Conservation (phyloP, 2,329 filamentous ascomycete genomes). For the Rugonectria rugulosa region DNA sequence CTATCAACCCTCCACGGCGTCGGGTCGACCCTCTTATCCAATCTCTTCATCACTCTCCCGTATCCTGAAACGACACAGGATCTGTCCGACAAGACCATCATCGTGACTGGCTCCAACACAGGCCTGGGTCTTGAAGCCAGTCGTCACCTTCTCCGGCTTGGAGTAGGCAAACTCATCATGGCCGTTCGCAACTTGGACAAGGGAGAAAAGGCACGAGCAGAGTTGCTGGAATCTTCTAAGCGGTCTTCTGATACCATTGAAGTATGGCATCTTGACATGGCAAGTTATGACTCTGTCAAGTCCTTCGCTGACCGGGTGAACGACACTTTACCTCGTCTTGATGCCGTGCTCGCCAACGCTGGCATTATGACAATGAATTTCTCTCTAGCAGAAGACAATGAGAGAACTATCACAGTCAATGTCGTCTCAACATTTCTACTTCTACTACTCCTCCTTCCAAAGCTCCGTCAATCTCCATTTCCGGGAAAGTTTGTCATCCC, state of each 20-base stretch:
- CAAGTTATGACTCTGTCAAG: slow-evolving; percentile 53
- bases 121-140: slow-evolving; percentile 51
- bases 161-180: slow-evolving; percentile 46
- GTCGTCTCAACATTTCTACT: slow-evolving; percentile 35
- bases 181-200: slow-evolving; percentile 47
- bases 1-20: slow-evolving; percentile 26
- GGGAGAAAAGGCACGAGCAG: slow-evolving; percentile 50
- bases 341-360: slow-evolving; percentile 53
- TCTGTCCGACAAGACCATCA: slow-evolving; percentile 40
- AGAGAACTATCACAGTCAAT: slow-evolving; percentile 53
- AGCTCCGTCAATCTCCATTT: slow-evolving; percentile 33
- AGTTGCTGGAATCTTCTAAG: slow-evolving; percentile 35
- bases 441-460: slow-evolving; percentile 31
- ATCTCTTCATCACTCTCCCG: slow-evolving; percentile 34
- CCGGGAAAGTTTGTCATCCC: slow-evolving; percentile 30
- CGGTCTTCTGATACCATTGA: slow-evolving; percentile 40
- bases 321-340: slow-evolving; percentile 47
- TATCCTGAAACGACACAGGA: slow-evolving; percentile 25
- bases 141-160: slow-evolving; percentile 43
- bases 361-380: slow-evolving; percentile 51
- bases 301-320: slow-evolving; percentile 43
- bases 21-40: slow-evolving; percentile 19
- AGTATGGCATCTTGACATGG: slow-evolving; percentile 59
- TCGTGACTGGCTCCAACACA: slow-evolving; percentile 51
- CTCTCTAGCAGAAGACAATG: slow-evolving; percentile 51